These are phyloP conservation scores for Plasmopara muralis DNA, from an alignment of 352 stramenopile genomes.

Conservation along the genomic window DNA sequence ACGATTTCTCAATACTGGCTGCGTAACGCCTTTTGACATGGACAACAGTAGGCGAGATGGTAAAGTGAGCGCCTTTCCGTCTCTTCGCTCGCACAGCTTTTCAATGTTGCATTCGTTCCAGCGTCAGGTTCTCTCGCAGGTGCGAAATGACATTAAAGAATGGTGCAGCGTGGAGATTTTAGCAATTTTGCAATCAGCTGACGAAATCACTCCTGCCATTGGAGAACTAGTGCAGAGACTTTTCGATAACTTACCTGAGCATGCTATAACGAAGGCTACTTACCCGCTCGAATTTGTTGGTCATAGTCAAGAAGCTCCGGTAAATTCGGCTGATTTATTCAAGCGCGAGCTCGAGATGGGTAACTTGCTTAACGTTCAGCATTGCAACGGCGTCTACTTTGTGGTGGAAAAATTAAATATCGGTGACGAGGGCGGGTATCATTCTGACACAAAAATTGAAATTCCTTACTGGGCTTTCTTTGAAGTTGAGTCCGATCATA, in stretches of 20 bases:
- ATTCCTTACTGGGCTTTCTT: constrained; percentile 84
- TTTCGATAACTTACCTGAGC: constrained; percentile 57
- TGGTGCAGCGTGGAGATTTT: constrained; percentile 81
- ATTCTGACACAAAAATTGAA: constrained; percentile 17
- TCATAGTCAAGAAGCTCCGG: constrained; percentile 45
- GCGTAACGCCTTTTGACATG: constrained; percentile 51
- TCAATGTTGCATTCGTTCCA: constrained; percentile 68
- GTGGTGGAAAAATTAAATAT: constrained; percentile 35
- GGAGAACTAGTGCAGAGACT: constrained; percentile 59
- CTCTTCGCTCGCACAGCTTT: constrained; percentile 40
- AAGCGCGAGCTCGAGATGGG: constrained; percentile 49
- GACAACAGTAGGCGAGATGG: constrained; percentile 24
- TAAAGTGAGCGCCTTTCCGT: constrained; percentile 15
- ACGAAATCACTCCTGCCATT: constrained; percentile 62
- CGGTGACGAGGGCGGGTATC: background rate
- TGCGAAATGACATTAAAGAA: constrained; percentile 74
- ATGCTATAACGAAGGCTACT: constrained; percentile 52
- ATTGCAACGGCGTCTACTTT: constrained; percentile 65
- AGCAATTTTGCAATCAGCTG: constrained; percentile 57
- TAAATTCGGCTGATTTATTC: constrained; percentile 54
- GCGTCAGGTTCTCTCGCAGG: constrained; percentile 54
- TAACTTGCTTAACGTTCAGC: constrained; percentile 38
- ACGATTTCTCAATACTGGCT: constrained; percentile 42
- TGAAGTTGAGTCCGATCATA: constrained; percentile 40
- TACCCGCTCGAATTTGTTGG: constrained; percentile 73